A percentile compares a stretch with the other conserved stretches of the same genome.
phyloP scores from a whole-genome alignment of 371 early-diverging fungal species.

The Mucor lusitanicus region DNA sequence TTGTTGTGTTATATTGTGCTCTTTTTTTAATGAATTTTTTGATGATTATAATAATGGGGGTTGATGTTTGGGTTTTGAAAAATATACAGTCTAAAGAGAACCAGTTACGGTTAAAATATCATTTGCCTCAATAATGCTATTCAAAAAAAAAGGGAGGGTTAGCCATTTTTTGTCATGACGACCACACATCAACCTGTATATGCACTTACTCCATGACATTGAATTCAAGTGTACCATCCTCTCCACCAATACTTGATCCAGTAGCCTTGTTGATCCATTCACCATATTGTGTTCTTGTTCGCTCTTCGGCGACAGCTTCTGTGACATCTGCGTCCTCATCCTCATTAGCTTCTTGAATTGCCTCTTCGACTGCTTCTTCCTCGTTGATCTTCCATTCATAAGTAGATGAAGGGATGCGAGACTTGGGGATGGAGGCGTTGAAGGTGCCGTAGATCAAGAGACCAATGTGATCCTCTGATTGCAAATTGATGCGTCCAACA shows the following conservation, averaged over 20 bases:
- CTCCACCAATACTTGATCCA: conserved; percentile 56
- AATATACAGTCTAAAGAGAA: conserved; percentile 48
- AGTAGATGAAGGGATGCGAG: conserved; percentile 72
- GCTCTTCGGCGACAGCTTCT: conserved; percentile 25
- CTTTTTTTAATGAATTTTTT: not conserved
- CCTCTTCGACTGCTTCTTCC: conserved; percentile 32
- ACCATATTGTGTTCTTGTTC: conserved; percentile 53
- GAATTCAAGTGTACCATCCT: conserved; percentile 60
- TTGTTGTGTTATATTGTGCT: not conserved
- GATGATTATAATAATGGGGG: not conserved
- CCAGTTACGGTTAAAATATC: conserved; percentile 78
- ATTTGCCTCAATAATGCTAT: conserved; percentile 72
- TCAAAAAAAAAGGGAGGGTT: conserved; percentile 3
- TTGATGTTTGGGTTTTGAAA: not conserved
- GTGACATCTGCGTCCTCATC: conserved; percentile 18
- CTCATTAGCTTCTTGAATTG: conserved; percentile 32
- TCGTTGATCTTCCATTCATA: conserved; percentile 70
- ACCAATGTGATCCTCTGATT: conserved; percentile 95
- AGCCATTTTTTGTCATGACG: not conserved
- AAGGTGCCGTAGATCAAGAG: conserved; percentile 90
- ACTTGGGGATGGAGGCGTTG: conserved; percentile 91
- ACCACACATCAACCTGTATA: not conserved
- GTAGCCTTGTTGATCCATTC: conserved; percentile 62
- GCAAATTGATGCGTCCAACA: conserved; percentile 90
- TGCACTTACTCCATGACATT: conserved; percentile 62